Evolutionary conservation across 139 green algal genomes (phyloP), one percentile per base, ranked within the genome.

Genomic region (Chlamydomonas asymmetrica): DNA sequence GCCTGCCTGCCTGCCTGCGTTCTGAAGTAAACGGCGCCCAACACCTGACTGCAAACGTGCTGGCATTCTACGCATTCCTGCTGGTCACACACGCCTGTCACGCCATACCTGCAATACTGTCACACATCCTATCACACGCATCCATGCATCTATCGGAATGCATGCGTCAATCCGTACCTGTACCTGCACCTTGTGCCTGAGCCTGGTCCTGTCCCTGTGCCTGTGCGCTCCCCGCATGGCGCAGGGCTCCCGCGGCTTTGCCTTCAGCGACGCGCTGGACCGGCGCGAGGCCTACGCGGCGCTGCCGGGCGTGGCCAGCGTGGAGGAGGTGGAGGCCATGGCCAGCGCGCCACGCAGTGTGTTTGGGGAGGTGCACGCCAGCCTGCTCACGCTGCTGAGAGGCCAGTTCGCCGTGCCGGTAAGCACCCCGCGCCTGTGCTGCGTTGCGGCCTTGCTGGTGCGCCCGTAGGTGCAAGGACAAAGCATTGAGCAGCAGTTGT

Each of bases 251-350:
- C 86, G 86, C 40, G 90, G 90, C 9, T 81, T 92, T 20, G 80
- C 80, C n/a, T 92, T 90, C 67, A 77, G 69, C 25, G 81, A 91
- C 22, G 86, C 86, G 0, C 60, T 88, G 41, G 67, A 94, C 78
- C 69, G 66, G 32, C 73, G 75, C 1, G 29, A 73, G 4, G 56
- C 73, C 5, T 87, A 84, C 54, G 77, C 80, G 0, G 63, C 34
- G 13, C 66, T 91, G 50, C 84, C 82, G 9, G 80, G 75, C 23
- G 78, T 85, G 45, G 80, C 76, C 31, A 82, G 67, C 8, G 79
- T 86, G 40, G 81, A 89, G 56, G 63, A 38, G 9, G 77, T 87
- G 4, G 56, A 81, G 54, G 83, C n/a, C n/a, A n/a, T n/a, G n/a
- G n/a, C n/a, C n/a, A n/a, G n/a, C n/a, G n/a, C n/a, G n/a, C n/a